Conservation (phyloP, 805 yeast species). For the Saccharomycopsis fodiens region DNA sequence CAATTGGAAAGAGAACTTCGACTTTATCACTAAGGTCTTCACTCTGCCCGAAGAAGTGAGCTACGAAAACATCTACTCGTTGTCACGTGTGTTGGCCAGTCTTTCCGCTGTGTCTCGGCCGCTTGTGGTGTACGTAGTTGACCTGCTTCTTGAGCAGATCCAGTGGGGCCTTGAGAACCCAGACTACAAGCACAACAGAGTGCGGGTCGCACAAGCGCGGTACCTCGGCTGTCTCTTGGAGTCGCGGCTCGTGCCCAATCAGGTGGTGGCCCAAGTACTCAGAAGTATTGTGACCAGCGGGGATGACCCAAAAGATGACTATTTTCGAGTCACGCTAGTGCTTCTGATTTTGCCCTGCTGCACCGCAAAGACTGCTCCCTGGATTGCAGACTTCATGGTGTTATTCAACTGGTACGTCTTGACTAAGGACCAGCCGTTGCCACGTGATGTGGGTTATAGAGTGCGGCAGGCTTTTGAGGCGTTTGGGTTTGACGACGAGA, state of each 20-base stretch:
- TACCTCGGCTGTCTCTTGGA: slow-evolving; percentile 54
- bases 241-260: slow-evolving; percentile 32
- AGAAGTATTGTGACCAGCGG: not conserved
- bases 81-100: slow-evolving; percentile 42
- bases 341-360: slow-evolving; percentile 34
- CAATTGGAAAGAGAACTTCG: slow-evolving; percentile 38
- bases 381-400: slow-evolving; percentile 32
- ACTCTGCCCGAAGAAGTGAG: slow-evolving; percentile 53
- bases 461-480: slow-evolving; percentile 37
- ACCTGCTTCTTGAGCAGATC: slow-evolving; percentile 56
- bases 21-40: slow-evolving; percentile 33
- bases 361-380: not conserved
- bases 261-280: not conserved
- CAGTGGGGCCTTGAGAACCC: slow-evolving; percentile 58
- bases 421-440: slow-evolving; percentile 54
- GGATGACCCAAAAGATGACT: slow-evolving; percentile 55
- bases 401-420: slow-evolving; percentile 67
- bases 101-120: slow-evolving; percentile 30
- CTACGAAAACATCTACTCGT: slow-evolving; percentile 43
- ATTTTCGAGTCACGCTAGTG: slow-evolving; percentile 60
- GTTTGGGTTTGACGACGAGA: slow-evolving; percentile 29
- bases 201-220: slow-evolving; percentile 51
- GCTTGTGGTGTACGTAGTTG: slow-evolving; percentile 44
- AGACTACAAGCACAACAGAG: slow-evolving; percentile 50
- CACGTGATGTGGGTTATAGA: slow-evolving; percentile 52